Evolutionary conservation across 352 stramenopile genomes (phyloP).

Genomic region (Globisporangium alternatum): DNA sequence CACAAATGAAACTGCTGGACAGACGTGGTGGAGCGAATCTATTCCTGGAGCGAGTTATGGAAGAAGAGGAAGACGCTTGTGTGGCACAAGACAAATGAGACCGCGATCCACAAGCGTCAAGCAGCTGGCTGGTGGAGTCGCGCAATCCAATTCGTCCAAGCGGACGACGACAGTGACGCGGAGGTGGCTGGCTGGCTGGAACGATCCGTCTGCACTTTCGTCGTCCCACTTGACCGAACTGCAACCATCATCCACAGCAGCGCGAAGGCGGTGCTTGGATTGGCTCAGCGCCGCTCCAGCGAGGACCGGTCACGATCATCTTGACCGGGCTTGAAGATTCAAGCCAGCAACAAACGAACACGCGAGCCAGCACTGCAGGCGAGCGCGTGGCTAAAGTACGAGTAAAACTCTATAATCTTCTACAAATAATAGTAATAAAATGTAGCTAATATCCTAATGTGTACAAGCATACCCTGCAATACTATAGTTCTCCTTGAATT

Average conservation of each 20-base stretch:
- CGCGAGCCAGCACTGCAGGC: neutral
- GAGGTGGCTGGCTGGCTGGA: constrained; percentile 1
- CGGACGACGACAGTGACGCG: neutral
- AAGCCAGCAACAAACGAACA: neutral
- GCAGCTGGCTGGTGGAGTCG: neutral
- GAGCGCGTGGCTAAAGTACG: neutral
- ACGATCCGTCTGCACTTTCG: constrained; percentile 5
- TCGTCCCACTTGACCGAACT: constrained; percentile 3
- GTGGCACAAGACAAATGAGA: neutral
- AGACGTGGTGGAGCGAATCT: neutral
- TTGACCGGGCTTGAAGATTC: neutral
- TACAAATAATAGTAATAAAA: no score
- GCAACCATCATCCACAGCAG: constrained; percentile 4
- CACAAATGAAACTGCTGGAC: constrained; percentile 4
- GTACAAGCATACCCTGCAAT: no score
- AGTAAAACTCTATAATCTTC: no score
- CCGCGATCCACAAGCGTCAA: neutral
- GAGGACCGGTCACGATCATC: neutral
- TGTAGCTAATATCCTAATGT: no score
- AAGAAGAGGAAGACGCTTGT: neutral
- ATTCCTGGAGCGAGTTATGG: neutral
- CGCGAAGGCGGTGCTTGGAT: constrained; percentile 2
- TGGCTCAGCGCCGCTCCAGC: constrained; percentile 1
- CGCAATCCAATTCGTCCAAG: constrained; percentile 2
- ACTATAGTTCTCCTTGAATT: no score